Evolutionary conservation across 495 filamentous ascomycete species (phyloP).

Genomic region (Xylaria intraflava): DNA sequence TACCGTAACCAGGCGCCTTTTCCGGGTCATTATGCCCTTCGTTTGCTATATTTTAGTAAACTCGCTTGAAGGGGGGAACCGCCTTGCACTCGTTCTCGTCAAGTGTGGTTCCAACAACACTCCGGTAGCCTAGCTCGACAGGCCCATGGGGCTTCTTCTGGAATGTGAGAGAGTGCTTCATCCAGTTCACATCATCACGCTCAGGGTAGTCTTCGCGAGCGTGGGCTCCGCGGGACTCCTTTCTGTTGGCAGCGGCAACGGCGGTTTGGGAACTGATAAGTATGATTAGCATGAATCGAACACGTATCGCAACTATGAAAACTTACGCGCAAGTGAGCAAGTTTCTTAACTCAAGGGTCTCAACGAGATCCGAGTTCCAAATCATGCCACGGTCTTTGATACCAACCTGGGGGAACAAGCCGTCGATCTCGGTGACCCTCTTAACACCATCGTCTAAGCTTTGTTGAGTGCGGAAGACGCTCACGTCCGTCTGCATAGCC

Average conservation of each 20-base stretch:
- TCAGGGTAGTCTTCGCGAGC: constrained; percentile 93
- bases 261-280: constrained; percentile 69
- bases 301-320: background rate
- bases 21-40: background rate
- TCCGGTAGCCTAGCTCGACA: constrained; percentile 70
- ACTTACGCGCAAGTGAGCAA: constrained; percentile 89
- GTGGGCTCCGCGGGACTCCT: constrained; percentile 92
- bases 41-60: constrained; percentile 49
- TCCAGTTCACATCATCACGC: constrained; percentile 89
- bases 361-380: constrained; percentile 96
- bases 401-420: constrained; percentile 70
- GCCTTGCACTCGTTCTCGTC: constrained; percentile 86
- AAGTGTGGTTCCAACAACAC: constrained; percentile 68
- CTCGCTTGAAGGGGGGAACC: constrained; percentile 82
- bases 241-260: constrained; percentile 72
- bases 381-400: constrained; percentile 99
- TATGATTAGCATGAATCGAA: constrained; percentile 13
- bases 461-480: constrained; percentile 94
- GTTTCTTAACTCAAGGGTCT: constrained; percentile 91
- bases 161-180: constrained; percentile 95
- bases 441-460: constrained; percentile 75
- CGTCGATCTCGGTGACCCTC: constrained; percentile 74
- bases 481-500: constrained; percentile 94
- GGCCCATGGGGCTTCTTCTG: constrained; percentile 82
- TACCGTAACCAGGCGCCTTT: background rate